Conservation (phyloP, 257 asterid species). For the Coffea eugenioides region DNA sequence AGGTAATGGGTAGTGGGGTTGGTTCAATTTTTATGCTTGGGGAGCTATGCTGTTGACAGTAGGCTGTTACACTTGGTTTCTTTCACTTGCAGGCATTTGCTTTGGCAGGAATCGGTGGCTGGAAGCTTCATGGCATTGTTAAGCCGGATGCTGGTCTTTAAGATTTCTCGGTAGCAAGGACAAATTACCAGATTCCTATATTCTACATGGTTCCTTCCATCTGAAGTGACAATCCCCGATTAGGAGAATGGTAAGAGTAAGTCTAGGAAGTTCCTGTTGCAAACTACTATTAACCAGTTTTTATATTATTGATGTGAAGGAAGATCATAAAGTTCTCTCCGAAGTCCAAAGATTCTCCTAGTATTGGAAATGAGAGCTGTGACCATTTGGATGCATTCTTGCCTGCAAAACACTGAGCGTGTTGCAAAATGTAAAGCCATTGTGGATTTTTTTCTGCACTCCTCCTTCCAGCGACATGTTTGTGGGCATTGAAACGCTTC, state of each 20-base stretch:
- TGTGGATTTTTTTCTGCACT: not conserved
- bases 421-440: not conserved
- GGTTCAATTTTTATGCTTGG: not conserved
- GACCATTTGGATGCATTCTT: not conserved
- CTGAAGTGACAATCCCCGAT: not conserved
- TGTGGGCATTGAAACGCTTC: not conserved
- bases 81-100: constrained; percentile 66
- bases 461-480: not conserved
- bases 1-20: too few species aligned
- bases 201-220: not conserved
- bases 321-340: not conserved
- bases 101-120: constrained; percentile 86
- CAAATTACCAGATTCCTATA: not conserved
- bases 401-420: not conserved
- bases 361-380: not conserved
- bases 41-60: not conserved
- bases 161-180: constrained; percentile 1
- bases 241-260: not conserved
- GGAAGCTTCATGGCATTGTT: constrained; percentile 78
- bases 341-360: not conserved
- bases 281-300: not conserved
- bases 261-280: not conserved
- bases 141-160: constrained; percentile 53
- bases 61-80: not conserved
- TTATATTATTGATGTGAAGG: not conserved